Evolutionary conservation across 208 protist genomes (phyloP), one percentile per base, ranked within the genome.

Genomic region (Trypanosoma vivax): DNA sequence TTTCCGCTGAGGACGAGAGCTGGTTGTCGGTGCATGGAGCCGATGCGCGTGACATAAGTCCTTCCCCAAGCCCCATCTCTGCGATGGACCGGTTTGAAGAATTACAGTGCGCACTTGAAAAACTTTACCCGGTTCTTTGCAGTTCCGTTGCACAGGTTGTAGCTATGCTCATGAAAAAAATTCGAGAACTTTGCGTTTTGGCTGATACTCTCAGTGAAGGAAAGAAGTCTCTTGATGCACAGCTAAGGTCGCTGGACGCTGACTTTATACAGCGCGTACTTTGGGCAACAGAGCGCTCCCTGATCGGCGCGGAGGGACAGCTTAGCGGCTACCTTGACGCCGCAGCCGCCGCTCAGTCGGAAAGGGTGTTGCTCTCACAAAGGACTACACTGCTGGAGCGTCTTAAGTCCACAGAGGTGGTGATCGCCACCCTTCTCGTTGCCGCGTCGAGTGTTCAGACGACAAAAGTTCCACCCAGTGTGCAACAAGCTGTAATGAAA

Each of bases 361-460:
- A 50, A 33, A 28, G 37, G 27, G 30, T 56, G 29, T 7, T 50
- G 23, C 28, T 54, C 33, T n/a, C 4, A 24, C 48, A 55, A 28
- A 39, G 50, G 5, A 4, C 35, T 43, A 39, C 42, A 29, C 30
- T 60, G 30, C 52, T 47, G 18, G 39, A 66, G 31, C n/a, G 42
- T 3, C 14, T 64, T n/a, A 29, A 56, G 10, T 49, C 40, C 28
- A 11, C 40, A 14, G 57, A 64, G 31, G 21, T 56, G 4, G 47
- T 49, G 13, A 10, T 64, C 25, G 49, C 46, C 5, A 19, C 37
- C 13, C 30, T 61, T 27, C 38, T 61, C 39, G 48, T 65, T 19
- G 24, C 63, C 5, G 28, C 39, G 18, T 56, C 70, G 5, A 35
- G 69, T 10, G 33, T 57, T 0, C 63, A 71, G 50, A 37, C 62